Conservation (phyloP, 768 basidiomycete species). For the Phaeotremella fagi region DNA sequence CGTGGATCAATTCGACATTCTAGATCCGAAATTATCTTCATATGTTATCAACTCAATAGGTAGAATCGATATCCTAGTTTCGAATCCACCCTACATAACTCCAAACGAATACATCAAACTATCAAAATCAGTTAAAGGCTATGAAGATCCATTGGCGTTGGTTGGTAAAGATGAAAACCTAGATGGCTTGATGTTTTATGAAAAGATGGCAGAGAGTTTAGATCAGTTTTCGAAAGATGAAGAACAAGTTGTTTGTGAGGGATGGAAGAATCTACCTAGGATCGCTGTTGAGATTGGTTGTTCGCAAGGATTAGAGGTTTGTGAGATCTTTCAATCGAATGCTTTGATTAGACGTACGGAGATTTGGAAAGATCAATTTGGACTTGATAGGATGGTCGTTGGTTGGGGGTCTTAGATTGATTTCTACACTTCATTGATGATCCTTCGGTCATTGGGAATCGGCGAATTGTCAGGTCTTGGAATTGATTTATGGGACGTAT, state of each 20-base stretch:
- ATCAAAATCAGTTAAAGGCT: slow-evolving; percentile 64
- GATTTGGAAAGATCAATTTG: slow-evolving; percentile 79
- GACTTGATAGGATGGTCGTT: slow-evolving; percentile 63
- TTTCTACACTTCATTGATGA: neutral
- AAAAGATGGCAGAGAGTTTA: slow-evolving; percentile 63
- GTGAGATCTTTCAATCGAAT: slow-evolving; percentile 54
- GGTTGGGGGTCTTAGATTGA: slow-evolving; percentile 13
- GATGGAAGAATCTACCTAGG: slow-evolving; percentile 18
- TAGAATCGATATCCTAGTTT: slow-evolving; percentile 22
- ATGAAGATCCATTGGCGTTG: slow-evolving; percentile 77
- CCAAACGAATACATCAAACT: slow-evolving; percentile 60
- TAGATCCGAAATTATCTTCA: slow-evolving; percentile 53
- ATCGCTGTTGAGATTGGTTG: slow-evolving; percentile 78
- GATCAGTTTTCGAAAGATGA: slow-evolving; percentile 51
- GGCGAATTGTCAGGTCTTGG: too few relatives aligned
- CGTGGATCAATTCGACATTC: slow-evolving; percentile 8
- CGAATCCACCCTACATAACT: slow-evolving; percentile 63
- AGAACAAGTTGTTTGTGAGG: slow-evolving; percentile 1
- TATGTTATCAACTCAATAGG: slow-evolving; percentile 4
- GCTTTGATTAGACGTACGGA: slow-evolving; percentile 54
- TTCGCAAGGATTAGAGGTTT: slow-evolving; percentile 63
- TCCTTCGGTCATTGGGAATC: neutral
- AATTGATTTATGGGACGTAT: too few relatives aligned
- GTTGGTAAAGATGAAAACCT: slow-evolving; percentile 45
- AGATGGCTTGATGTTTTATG: slow-evolving; percentile 66